Conservation (phyloP, 192 early-diverging fungal species). For the Coemansia sp. region DNA sequence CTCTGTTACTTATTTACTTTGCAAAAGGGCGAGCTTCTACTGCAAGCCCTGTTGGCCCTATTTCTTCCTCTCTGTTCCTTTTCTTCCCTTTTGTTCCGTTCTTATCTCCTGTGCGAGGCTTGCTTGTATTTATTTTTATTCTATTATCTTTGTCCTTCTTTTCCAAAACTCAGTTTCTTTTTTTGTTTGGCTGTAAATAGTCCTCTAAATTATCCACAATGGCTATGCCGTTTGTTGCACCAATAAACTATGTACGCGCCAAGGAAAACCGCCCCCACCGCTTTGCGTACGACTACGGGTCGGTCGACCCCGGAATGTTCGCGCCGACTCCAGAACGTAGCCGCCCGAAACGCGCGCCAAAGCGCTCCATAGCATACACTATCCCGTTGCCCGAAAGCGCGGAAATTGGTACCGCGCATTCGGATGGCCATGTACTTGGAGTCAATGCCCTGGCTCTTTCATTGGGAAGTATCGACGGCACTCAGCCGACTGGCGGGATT, state of each 20-base stretch:
- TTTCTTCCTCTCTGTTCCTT: not conserved
- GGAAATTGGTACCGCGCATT: not conserved
- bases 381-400: conserved; percentile 42
- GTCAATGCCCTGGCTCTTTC: conserved; percentile 82
- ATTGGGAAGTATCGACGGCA: not conserved
- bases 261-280: conserved; percentile 54
- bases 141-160: no score
- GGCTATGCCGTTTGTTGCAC: conserved; percentile 46
- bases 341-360: conserved; percentile 45
- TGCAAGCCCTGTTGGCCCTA: no score
- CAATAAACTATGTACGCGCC: conserved; percentile 37
- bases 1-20: not conserved
- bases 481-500: conserved; percentile 57
- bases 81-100: not conserved
- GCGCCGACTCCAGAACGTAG: conserved; percentile 44
- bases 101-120: not conserved
- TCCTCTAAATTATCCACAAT: conserved; percentile 12
- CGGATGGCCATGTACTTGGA: conserved; percentile 72
- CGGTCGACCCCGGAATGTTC: conserved; percentile 57
- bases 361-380: conserved; percentile 46
- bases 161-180: not conserved
- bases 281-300: conserved; percentile 56
- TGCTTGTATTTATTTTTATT: not conserved
- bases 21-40: no score
- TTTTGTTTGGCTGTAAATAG: not conserved